Evolutionary conservation across 352 stramenopile genomes (phyloP), one percentile per base, ranked within the genome.

Genomic region (Phytophthora citrophthora): DNA sequence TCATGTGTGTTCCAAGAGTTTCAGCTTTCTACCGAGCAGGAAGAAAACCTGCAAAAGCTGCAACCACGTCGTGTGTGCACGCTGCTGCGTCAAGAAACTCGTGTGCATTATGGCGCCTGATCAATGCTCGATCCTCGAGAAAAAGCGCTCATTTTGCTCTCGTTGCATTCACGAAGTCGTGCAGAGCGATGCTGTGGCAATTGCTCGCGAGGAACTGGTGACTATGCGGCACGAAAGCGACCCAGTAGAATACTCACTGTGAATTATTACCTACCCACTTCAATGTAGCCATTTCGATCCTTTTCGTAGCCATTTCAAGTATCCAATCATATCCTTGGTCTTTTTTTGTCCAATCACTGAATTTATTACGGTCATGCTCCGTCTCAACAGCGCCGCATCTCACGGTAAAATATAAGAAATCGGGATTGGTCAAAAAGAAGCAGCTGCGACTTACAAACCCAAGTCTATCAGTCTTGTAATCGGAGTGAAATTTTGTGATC

Each of bases 21-120:
- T 74, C 41, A 70, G 55, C 34, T 77, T 74, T 38, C 41, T 72
- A 11, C 38, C 54, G 6, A 47, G 45, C 10, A 58, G 58, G 45
- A 72, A 59, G 29, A 72, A 68, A 40, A 67, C 59, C 1, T 77
- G 69, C 32, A 65, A 64, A 36, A 72, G 54, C 40, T 77, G 69
- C 40, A 9, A 50, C 24, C 50, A 56, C 36, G 36, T 50, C 3
- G 54, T 77, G 31, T 77, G 69, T 41, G 63, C 64, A 27, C 58
- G 64, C 12, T 77, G 69, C 39, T 65, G 49, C 40, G 59, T 64
- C 54, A 77, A 70, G 60, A 73, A 68, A 15, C 54, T 59, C 15
- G 50, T 74, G 53, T 71, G 64, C 10, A 54, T 64, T 34, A 27
- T 74, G 54, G 64, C 59, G 4, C 54, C 64, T 9, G 69, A 77